These are phyloP conservation scores for Lophiotrema nucula DNA, from an alignment of 495 filamentous ascomycete species.

Conservation along the genomic window DNA sequence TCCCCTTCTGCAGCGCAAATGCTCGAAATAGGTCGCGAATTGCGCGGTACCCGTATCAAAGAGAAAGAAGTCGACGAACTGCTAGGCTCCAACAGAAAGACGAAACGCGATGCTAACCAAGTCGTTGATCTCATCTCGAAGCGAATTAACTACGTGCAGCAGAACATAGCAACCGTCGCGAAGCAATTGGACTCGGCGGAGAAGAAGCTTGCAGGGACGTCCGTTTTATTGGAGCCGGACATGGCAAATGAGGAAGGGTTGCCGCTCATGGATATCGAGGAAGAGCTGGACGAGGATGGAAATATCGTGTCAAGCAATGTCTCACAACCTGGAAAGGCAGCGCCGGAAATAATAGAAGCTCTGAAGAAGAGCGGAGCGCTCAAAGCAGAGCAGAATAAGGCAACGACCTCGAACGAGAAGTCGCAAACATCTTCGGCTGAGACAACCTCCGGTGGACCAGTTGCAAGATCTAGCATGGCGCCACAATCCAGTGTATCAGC, in stretches of 20 bases:
- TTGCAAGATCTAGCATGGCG: not conserved
- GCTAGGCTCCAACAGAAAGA: constrained; percentile 54
- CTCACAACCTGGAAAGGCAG: constrained; percentile 56
- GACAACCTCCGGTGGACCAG: not conserved
- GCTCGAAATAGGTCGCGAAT: constrained; percentile 47
- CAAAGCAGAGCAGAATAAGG: constrained; percentile 41
- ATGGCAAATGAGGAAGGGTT: constrained; percentile 61
- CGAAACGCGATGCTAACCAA: constrained; percentile 50
- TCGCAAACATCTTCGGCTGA: not conserved
- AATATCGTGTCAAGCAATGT: constrained; percentile 70
- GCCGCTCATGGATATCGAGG: constrained; percentile 80
- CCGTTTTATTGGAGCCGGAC: constrained; percentile 39
- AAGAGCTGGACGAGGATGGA: constrained; percentile 89
- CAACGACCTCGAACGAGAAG: not conserved
- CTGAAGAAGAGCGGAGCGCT: constrained; percentile 69
- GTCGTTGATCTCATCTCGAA: constrained; percentile 69
- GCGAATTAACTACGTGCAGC: constrained; percentile 81
- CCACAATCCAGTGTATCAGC: not conserved
- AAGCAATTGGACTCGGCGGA: constrained; percentile 69
- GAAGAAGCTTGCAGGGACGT: constrained; percentile 59
- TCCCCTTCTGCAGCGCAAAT: constrained; percentile 18
- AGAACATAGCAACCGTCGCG: constrained; percentile 68
- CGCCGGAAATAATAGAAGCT: constrained; percentile 62
- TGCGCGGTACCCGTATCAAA: constrained; percentile 55
- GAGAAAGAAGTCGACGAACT: constrained; percentile 65